A percentile compares a stretch with the other conserved stretches of the same genome.
These are phyloP conservation scores for Fusarium sp. DNA, from an alignment of 2,329 filamentous ascomycete genomes.

Conservation along the genomic window DNA sequence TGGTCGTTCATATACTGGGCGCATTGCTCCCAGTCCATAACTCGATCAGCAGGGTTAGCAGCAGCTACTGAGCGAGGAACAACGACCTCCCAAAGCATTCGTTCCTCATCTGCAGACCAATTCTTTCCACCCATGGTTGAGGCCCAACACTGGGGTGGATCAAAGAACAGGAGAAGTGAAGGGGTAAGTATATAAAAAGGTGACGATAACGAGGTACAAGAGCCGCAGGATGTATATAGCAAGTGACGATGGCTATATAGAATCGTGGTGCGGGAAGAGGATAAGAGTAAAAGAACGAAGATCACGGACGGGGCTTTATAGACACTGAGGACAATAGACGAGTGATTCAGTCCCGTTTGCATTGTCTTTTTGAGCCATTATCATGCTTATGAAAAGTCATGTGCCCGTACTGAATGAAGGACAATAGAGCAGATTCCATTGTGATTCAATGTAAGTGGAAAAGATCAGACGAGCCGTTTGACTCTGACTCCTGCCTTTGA, in stretches of 20 bases:
- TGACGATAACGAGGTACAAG: slow-evolving; percentile 1
- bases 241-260: not conserved
- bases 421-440: slow-evolving; percentile 7
- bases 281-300: slow-evolving; percentile 6
- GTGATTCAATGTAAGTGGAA: slow-evolving; percentile 33
- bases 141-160: not conserved
- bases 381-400: slow-evolving; percentile 16
- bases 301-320: slow-evolving; percentile 36
- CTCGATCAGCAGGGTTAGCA: slow-evolving; percentile 34
- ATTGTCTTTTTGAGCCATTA: slow-evolving; percentile 12
- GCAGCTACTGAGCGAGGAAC: slow-evolving; percentile 55
- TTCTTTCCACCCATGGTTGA: slow-evolving; percentile 62
- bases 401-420: slow-evolving; percentile 16
- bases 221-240: slow-evolving; percentile 12
- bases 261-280: slow-evolving; percentile 8
- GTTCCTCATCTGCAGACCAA: slow-evolving; percentile 63
- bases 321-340: slow-evolving; percentile 17
- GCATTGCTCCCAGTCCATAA: slow-evolving; percentile 54
- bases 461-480: slow-evolving; percentile 18
- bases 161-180: not conserved
- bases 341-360: slow-evolving; percentile 45
- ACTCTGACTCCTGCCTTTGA: not conserved
- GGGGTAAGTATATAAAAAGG: not conserved
- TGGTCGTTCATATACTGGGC: slow-evolving; percentile 54
- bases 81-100: slow-evolving; percentile 60